These are phyloP conservation scores for Plectosphaerella cucumerina DNA, from an alignment of 2,329 filamentous ascomycete species.

Conservation along the genomic window DNA sequence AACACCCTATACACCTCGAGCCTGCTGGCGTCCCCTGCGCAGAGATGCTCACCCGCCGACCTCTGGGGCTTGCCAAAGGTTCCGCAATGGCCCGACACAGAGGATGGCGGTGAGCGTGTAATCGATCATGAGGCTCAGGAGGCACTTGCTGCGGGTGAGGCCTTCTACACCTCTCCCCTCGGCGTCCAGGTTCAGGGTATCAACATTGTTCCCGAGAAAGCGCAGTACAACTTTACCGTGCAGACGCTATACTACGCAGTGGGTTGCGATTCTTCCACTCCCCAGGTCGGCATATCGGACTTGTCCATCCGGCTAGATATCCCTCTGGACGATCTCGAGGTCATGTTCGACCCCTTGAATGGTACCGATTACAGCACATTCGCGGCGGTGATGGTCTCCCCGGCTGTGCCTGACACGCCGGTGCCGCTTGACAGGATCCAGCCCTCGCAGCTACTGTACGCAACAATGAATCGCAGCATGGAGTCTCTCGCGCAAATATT, in stretches of 20 bases:
- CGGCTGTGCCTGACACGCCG: no score
- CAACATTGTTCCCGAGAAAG: neutral
- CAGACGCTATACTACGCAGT: neutral
- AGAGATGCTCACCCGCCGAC: neutral
- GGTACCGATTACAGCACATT: no score
- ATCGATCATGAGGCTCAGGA: neutral
- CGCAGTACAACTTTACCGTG: neutral
- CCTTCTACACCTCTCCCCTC: neutral
- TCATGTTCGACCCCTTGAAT: neutral
- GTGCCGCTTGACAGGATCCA: no score
- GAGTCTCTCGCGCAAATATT: neutral
- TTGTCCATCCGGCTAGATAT: neutral
- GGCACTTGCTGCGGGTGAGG: neutral
- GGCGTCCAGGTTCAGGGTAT: conserved; percentile 1
- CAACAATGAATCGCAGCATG: neutral
- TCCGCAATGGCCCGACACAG: conserved; percentile 1
- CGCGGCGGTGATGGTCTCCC: no score
- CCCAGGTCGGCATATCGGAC: neutral
- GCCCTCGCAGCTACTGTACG: neutral
- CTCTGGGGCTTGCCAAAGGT: conserved; percentile 1
- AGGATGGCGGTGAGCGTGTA: neutral
- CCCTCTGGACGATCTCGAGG: neutral
- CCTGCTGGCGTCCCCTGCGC: neutral
- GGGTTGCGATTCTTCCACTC: neutral
- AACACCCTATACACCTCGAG: neutral